Evolutionary conservation across 495 filamentous ascomycete species (phyloP), one percentile per base, ranked within the genome.

Genomic region (Aspergillus indologenus): DNA sequence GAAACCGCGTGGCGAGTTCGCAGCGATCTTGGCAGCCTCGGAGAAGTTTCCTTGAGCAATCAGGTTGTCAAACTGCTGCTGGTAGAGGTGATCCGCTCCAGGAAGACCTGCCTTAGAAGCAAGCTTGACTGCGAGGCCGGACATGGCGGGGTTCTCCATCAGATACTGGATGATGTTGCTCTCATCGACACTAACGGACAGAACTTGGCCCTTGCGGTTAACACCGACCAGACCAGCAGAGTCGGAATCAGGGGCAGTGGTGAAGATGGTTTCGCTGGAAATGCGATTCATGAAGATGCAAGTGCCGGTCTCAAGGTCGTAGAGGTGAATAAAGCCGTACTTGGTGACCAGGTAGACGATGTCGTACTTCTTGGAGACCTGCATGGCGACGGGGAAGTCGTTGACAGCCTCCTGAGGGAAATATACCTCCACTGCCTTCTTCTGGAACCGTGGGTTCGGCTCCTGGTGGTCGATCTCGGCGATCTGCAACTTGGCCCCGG

Each of bases 261-360:
- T 92, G 76, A 99, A 99, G 68, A 99, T 98, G 0, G 94, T 99
- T 69, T 99, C 94, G 76, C 91, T 95, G 20, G 94, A 99, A 67
- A 99, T 99, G 53, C 94, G 89, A 77, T 99, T 98, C 92, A 99
- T 96, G 84, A 96, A 99, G 68, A 99, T 93, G 69, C 91, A 94
- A n/a, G 90, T 90, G 34, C 90, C 94, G 6, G 90, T 93, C 77
- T 98, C 94, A 46, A 99, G 84, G 66, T 99, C 94, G 73, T 98
- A 98, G 11, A 99, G 83, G 73, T 99, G 94, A 63, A 99, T 98
- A 76, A 98, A 99, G 45, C 94, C 94, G 69, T 97, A 99, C 71
- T 99, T 99, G 18, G 94, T 99, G 56, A 98, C 90, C 43, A 99
- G 84, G 72, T 97, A 97, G 57, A 98, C 89, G 67, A 99, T 81